Percentiles rank a stretch among this genome's conserved stretches.
Evolutionary conservation across 176 grass and related monocot genomes (phyloP).

Genomic region (Tillandsia leiboldiana): DNA sequence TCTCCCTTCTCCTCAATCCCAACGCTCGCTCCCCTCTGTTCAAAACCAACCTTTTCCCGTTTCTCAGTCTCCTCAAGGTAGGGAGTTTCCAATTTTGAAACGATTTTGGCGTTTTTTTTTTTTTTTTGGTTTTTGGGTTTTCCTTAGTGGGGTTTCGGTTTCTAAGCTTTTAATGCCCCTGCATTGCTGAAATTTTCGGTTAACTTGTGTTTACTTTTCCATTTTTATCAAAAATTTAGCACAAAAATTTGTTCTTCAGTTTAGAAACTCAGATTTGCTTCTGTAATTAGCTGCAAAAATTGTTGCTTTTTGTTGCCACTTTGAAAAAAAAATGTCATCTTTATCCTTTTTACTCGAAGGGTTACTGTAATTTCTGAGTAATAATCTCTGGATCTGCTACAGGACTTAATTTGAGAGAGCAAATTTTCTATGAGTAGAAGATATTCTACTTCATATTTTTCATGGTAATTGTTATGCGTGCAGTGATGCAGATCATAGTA

Average conservation of each 20-base stretch:
- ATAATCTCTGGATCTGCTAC: not conserved
- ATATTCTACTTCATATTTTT: not conserved
- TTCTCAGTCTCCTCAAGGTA: not conserved
- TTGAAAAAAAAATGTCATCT: not conserved
- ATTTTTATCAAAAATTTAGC: not conserved
- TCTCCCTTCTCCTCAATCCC: not conserved
- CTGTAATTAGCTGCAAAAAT: not conserved
- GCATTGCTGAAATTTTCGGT: not conserved
- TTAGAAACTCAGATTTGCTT: not conserved
- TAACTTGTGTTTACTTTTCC: not conserved
- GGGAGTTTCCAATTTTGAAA: not conserved
- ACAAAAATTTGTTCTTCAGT: not conserved
- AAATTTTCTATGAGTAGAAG: not conserved
- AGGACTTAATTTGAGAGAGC: not conserved
- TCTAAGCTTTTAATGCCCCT: not conserved
- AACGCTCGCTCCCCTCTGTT: not conserved
- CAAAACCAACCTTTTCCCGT: not conserved
- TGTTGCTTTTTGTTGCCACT: not conserved
- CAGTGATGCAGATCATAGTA: constrained; percentile 44
- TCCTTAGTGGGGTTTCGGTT: not conserved
- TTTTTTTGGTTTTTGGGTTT: not conserved
- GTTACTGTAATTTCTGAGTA: not conserved
- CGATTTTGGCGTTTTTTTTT: not conserved
- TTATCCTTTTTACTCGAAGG: not conserved
- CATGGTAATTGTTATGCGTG: not conserved